A percentile compares a stretch with the other conserved stretches of the same genome.
Conservation (phyloP, 208 protist species). For the Spongospora subterranea region DNA sequence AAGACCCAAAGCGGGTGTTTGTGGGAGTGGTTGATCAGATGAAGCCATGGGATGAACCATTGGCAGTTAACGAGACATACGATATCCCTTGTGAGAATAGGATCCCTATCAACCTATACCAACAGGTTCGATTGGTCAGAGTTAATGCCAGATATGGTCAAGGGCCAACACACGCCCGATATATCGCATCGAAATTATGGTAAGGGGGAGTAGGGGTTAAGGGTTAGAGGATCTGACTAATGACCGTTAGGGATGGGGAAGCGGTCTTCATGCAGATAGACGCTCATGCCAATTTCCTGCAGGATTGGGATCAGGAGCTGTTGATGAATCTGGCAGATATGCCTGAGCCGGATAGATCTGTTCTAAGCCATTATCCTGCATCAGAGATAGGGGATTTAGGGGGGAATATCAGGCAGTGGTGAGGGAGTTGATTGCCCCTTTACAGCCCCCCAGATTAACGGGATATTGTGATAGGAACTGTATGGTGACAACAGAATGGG, state of each 20-base stretch:
- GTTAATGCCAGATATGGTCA: neutral
- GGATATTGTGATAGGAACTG: neutral
- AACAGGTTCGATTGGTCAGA: neutral
- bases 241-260: constrained; percentile 19
- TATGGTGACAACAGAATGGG: constrained; percentile 42
- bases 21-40: constrained; percentile 55
- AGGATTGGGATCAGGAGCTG: constrained; percentile 35
- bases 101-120: neutral
- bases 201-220: no score
- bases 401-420: neutral
- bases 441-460: neutral
- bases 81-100: constrained; percentile 35
- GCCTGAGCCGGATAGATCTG: neutral
- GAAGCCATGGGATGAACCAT: neutral
- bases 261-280: constrained; percentile 43
- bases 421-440: neutral
- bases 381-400: neutral
- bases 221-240: no score
- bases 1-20: constrained; percentile 43
- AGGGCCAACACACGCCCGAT: constrained; percentile 54
- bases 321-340: neutral
- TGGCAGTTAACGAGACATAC: neutral
- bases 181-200: constrained; percentile 35
- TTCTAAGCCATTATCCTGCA: constrained; percentile 41
- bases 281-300: constrained; percentile 38